Percentiles rank a stretch among this genome's conserved stretches.
These are phyloP conservation scores for Termitomyces sp. DNA, from an alignment of 768 basidiomycete genomes.

Conservation along the genomic window DNA sequence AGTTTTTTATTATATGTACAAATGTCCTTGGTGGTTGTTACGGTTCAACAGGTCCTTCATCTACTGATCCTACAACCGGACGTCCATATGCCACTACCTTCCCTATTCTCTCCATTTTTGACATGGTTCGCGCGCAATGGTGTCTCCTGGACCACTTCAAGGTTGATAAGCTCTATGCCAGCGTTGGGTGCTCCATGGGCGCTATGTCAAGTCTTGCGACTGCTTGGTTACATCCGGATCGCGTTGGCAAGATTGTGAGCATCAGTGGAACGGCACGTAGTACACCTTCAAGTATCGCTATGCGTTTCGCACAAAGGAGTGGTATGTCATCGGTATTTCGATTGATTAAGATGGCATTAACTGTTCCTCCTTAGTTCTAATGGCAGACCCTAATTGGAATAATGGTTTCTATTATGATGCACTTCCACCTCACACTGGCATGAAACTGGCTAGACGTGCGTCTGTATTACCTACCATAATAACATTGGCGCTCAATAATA, in stretches of 20 bases:
- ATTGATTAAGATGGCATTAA: neutral
- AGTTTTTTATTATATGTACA: constrained; percentile 91
- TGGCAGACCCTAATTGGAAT: constrained; percentile 99
- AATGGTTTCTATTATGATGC: constrained; percentile 96
- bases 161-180: constrained; percentile 84
- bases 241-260: constrained; percentile 86
- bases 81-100: constrained; percentile 85
- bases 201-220: constrained; percentile 96
- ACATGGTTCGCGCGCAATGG: constrained; percentile 97
- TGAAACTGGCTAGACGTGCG: constrained; percentile 95
- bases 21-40: constrained; percentile 98
- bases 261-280: constrained; percentile 95
- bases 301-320: constrained; percentile 94
- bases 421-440: constrained; percentile 94
- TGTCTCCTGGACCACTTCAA: constrained; percentile 77
- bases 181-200: constrained; percentile 95
- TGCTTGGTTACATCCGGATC: constrained; percentile 86
- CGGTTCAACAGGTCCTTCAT: constrained; percentile 93
- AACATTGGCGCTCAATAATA: neutral
- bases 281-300: constrained; percentile 87
- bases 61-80: constrained; percentile 62
- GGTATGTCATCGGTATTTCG: constrained; percentile 44
- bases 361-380: constrained; percentile 63
- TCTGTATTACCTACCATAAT: neutral
- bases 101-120: constrained; percentile 89